phyloP scores from a whole-genome alignment of 371 early-diverging fungal species.

The Actinomucor elegans region DNA sequence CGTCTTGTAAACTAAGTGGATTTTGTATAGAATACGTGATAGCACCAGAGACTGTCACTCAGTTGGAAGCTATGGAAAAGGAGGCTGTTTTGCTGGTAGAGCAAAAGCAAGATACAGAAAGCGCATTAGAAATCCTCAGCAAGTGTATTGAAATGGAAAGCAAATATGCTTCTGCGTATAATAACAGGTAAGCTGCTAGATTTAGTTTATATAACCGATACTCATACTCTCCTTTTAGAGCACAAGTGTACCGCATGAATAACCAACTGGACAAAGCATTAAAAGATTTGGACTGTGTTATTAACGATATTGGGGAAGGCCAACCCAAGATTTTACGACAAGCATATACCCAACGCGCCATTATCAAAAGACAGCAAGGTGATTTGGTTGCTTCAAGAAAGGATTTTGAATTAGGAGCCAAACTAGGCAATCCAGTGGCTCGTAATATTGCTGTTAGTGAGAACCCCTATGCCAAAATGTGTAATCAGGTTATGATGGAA shows the following conservation, averaged over 20 bases:
- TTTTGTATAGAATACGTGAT: conserved; percentile 18
- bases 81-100: conserved; percentile 53
- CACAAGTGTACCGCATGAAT: conserved; percentile 75
- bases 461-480: conserved; percentile 92
- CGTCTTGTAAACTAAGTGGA: neutral
- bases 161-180: conserved; percentile 79
- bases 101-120: conserved; percentile 37
- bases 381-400: conserved; percentile 63
- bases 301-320: conserved; percentile 53
- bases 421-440: conserved; percentile 84
- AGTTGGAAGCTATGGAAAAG: conserved; percentile 49
- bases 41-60: conserved; percentile 20
- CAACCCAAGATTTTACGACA: conserved; percentile 70
- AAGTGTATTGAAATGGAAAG: conserved; percentile 58
- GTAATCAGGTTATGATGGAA: conserved; percentile 73
- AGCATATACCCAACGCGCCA: conserved; percentile 88
- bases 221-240: conserved; percentile 35
- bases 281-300: conserved; percentile 72
- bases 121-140: conserved; percentile 48
- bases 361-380: conserved; percentile 65
- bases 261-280: conserved; percentile 57
- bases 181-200: conserved; percentile 79
- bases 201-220: too few species aligned
- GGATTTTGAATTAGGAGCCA: conserved; percentile 78
- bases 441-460: conserved; percentile 71